These are phyloP conservation scores for Fusarium robinianum DNA, from an alignment of 2,329 filamentous ascomycete genomes.

Conservation along the genomic window DNA sequence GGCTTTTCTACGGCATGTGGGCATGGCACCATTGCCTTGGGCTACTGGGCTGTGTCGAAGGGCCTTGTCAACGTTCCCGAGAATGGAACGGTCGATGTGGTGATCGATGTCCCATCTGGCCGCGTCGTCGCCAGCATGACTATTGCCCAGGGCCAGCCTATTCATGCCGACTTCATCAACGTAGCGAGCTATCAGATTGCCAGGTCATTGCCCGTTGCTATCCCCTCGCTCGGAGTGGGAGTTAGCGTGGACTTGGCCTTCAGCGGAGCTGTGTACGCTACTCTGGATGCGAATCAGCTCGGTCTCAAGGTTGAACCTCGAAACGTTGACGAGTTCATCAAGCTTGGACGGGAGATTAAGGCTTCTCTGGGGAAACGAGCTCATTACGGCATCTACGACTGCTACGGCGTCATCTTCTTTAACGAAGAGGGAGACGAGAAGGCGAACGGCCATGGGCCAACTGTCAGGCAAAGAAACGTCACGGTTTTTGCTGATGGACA, in stretches of 20 bases:
- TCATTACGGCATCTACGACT: constrained; percentile 10
- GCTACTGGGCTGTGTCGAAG: constrained; percentile 30
- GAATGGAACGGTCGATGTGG: constrained; percentile 14
- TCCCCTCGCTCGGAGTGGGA: neutral
- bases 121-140: constrained; percentile 14
- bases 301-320: constrained; percentile 15
- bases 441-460: neutral
- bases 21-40: constrained; percentile 36
- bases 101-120: constrained; percentile 25
- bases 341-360: constrained; percentile 26
- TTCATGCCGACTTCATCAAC: constrained; percentile 25
- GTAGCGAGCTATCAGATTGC: constrained; percentile 24
- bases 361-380: constrained; percentile 9
- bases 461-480: constrained; percentile 25
- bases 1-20: constrained; percentile 37
- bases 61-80: constrained; percentile 1
- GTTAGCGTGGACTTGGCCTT: constrained; percentile 10
- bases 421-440: constrained; percentile 2
- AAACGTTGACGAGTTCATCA: constrained; percentile 17
- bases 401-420: constrained; percentile 25
- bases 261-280: constrained; percentile 23
- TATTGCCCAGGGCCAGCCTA: neutral
- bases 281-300: constrained; percentile 13
- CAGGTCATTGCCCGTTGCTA: neutral
- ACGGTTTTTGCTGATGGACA: constrained; percentile 36